phyloP scores from a whole-genome alignment of 2,329 filamentous ascomycete species.

The Scytalidium lignicola region DNA sequence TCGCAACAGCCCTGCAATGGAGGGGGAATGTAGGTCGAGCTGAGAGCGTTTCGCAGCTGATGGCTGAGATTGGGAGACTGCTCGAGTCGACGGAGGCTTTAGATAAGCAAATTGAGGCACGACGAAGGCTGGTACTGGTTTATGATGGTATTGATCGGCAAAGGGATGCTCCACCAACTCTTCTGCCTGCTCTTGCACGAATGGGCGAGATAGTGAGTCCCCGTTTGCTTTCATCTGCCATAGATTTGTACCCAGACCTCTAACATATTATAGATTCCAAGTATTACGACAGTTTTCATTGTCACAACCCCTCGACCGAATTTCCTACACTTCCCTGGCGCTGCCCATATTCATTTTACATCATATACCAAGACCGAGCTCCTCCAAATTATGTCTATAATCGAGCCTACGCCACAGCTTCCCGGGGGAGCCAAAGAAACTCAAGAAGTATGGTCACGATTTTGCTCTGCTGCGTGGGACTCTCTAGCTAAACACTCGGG shows the following conservation, averaged over 20 bases:
- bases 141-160: conserved; percentile 85
- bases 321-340: conserved; percentile 63
- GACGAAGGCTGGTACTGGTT: conserved; percentile 69
- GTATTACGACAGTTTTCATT: conserved; percentile 71
- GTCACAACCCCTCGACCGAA: conserved; percentile 66
- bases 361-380: conserved; percentile 79
- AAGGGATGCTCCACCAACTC: conserved; percentile 70
- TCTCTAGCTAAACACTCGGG: conserved; percentile 75
- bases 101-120: conserved; percentile 17
- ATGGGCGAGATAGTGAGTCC: conserved; percentile 70
- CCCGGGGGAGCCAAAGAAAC: conserved; percentile 42
- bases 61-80: conserved; percentile 64
- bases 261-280: conserved; percentile 59
- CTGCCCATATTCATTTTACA: conserved; percentile 76
- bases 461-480: conserved; percentile 81
- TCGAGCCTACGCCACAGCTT: conserved; percentile 42
- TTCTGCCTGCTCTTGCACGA: conserved; percentile 75
- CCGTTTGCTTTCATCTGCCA: background rate
- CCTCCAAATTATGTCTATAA: conserved; percentile 66
- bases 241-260: conserved; percentile 9
- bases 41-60: conserved; percentile 74
- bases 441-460: conserved; percentile 70
- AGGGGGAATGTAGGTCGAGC: conserved; percentile 56
- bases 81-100: conserved; percentile 31
- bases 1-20: conserved; percentile 47